Evolutionary conservation across 305 asterid genomes (phyloP).

Genomic region (Solanum chacoense): DNA sequence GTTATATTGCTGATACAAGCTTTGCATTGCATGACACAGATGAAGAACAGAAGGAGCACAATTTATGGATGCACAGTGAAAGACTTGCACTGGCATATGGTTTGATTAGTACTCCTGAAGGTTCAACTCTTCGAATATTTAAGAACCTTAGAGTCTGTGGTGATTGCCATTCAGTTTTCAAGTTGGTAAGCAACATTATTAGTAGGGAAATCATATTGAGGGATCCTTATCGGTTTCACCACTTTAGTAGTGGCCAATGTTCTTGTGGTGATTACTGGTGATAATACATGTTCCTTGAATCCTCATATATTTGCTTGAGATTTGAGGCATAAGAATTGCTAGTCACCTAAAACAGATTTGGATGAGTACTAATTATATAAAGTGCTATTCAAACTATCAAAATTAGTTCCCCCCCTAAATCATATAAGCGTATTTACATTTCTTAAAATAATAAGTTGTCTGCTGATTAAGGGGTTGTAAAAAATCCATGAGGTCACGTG

Average conservation of each 20-base stretch:
- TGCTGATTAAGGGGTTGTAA: background rate
- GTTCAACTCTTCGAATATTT: constrained; percentile 58
- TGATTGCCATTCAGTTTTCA: constrained; percentile 76
- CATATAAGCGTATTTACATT: too few relatives aligned
- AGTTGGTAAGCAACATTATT: constrained; percentile 45
- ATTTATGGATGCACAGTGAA: constrained; percentile 76
- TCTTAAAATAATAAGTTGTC: too few relatives aligned
- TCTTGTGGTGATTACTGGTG: constrained; percentile 82
- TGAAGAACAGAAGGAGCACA: constrained; percentile 77
- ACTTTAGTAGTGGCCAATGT: constrained; percentile 57
- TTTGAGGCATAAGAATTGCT: background rate
- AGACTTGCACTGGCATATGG: constrained; percentile 77
- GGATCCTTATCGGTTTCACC: constrained; percentile 86
- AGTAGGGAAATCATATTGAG: constrained; percentile 54
- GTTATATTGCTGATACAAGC: constrained; percentile 64
- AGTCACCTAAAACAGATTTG: background rate
- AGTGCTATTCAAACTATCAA: background rate
- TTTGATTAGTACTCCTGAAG: constrained; percentile 39
- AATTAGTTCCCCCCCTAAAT: too few relatives aligned
- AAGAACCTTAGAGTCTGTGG: constrained; percentile 86
- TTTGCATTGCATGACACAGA: constrained; percentile 74
- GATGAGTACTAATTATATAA: background rate
- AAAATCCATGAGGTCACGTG: background rate
- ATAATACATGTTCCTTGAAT: background rate
- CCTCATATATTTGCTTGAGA: background rate